These are phyloP conservation scores for Paxillus involutus DNA, from an alignment of 768 basidiomycete genomes.

Conservation along the genomic window DNA sequence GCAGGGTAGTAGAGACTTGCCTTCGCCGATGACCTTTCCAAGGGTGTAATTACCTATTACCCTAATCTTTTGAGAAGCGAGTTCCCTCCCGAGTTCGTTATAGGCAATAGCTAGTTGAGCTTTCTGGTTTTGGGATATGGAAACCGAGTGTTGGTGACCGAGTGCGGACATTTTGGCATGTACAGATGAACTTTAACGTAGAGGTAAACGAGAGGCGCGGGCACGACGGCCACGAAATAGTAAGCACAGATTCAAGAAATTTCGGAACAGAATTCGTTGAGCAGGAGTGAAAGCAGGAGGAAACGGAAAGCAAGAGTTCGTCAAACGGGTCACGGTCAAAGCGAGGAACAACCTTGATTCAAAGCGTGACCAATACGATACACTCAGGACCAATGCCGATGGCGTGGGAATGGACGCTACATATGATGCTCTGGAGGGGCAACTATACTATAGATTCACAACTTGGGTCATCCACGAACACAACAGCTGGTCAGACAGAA, in stretches of 20 bases:
- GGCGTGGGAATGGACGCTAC: slow-evolving; percentile 19
- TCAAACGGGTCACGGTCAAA: not conserved
- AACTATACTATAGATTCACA: not conserved
- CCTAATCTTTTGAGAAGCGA: slow-evolving; percentile 85
- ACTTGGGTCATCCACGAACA: slow-evolving; percentile 17
- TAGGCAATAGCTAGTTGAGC: slow-evolving; percentile 93
- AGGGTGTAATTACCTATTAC: slow-evolving; percentile 95
- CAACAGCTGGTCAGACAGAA: slow-evolving; percentile 19
- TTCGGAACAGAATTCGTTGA: slow-evolving; percentile 4
- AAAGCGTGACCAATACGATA: not conserved
- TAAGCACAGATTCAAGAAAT: slow-evolving; percentile 18
- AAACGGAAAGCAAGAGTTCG: not conserved
- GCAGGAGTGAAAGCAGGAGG: not conserved
- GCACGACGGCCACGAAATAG: slow-evolving; percentile 30
- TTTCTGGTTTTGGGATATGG: slow-evolving; percentile 73
- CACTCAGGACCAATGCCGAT: not conserved
- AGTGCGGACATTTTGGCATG: slow-evolving; percentile 45
- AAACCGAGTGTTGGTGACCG: slow-evolving; percentile 61
- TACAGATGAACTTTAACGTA: slow-evolving; percentile 29
- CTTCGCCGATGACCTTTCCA: slow-evolving; percentile 94
- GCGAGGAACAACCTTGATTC: slow-evolving; percentile 10
- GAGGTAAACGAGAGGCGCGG: slow-evolving; percentile 36
- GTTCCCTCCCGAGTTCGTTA: slow-evolving; percentile 95
- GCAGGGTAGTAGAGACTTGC: slow-evolving; percentile 40
- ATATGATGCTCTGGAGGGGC: not conserved